These are phyloP conservation scores for Xerocomus alliaceus DNA, from an alignment of 1,284 basidiomycete genomes.

Conservation along the genomic window DNA sequence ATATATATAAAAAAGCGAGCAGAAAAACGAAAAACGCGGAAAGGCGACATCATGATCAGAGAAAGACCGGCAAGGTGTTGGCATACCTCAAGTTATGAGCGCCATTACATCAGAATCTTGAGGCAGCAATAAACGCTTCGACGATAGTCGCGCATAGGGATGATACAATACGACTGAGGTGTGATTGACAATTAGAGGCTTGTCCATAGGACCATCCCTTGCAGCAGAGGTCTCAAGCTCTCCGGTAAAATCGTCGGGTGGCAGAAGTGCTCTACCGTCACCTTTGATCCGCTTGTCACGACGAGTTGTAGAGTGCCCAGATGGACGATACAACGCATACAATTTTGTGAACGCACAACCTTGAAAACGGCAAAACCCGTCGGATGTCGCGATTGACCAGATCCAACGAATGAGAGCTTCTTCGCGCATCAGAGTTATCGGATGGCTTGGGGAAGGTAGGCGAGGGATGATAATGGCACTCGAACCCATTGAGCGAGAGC, in stretches of 20 bases:
- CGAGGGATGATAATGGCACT: slow-evolving; percentile 35
- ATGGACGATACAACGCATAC: not conserved
- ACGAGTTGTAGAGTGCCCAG: slow-evolving; percentile 7
- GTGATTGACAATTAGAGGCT: slow-evolving; percentile 19
- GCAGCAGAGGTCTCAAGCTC: not conserved
- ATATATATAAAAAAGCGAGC: no score
- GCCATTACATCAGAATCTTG: slow-evolving; percentile 11
- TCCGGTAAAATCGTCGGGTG: slow-evolving; percentile 30
- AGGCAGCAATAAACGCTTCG: slow-evolving; percentile 29
- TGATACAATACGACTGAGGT: slow-evolving; percentile 6
- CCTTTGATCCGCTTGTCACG: slow-evolving; percentile 17
- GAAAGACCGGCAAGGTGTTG: not conserved
- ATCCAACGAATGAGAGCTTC: slow-evolving; percentile 29
- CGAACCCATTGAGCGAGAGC: slow-evolving; percentile 19
- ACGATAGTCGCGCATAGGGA: slow-evolving; percentile 28
- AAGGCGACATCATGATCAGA: no score
- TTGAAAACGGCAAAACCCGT: slow-evolving; percentile 8
- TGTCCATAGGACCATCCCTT: slow-evolving; percentile 15
- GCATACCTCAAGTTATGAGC: not conserved
- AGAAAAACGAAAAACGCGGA: not conserved
- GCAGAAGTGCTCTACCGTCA: slow-evolving; percentile 20
- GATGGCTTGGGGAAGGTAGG: slow-evolving; percentile 33
- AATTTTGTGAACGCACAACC: slow-evolving; percentile 1
- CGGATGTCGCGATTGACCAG: slow-evolving; percentile 35
- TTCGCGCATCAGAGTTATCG: slow-evolving; percentile 28